A percentile compares a stretch with the other conserved stretches of the same genome.
Conservation (phyloP, 257 asterid species). For the Capsicum rhomboideum region DNA sequence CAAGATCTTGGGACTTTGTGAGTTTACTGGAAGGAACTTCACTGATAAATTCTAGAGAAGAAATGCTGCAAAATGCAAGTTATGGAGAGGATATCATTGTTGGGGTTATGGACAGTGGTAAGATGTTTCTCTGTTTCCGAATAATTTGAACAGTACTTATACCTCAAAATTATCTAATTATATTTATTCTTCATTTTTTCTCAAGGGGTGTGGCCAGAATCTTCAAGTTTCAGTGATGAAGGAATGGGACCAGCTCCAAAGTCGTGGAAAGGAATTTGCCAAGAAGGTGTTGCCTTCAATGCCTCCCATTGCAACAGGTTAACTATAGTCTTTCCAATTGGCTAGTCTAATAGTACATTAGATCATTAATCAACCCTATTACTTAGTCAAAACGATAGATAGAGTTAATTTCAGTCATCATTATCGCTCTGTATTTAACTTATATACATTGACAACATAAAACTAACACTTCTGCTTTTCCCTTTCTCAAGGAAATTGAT, state of each 20-base stretch:
- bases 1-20: conserved; percentile 47
- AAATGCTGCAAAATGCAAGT: conserved; percentile 16
- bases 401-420: not conserved
- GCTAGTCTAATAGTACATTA: too few species aligned
- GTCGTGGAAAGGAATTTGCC: conserved; percentile 43
- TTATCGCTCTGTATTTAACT: not conserved
- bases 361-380: not conserved
- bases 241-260: conserved; percentile 47
- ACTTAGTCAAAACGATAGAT: not conserved
- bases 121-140: not conserved
- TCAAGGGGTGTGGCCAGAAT: conserved; percentile 48
- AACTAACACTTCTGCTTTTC: not conserved
- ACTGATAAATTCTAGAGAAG: not conserved
- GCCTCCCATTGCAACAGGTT: conserved; percentile 38
- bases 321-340: not conserved
- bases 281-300: conserved; percentile 25
- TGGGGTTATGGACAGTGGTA: conserved; percentile 37
- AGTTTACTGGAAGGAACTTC: conserved; percentile 22
- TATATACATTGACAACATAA: not conserved
- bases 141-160: not conserved
- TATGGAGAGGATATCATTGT: conserved; percentile 24
- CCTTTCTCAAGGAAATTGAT: conserved; percentile 21
- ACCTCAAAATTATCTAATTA: not conserved
- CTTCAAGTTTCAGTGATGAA: conserved; percentile 30
- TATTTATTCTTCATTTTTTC: not conserved